Conservation (phyloP, 192 early-diverging fungal species). For the Thamnidium elegans region DNA sequence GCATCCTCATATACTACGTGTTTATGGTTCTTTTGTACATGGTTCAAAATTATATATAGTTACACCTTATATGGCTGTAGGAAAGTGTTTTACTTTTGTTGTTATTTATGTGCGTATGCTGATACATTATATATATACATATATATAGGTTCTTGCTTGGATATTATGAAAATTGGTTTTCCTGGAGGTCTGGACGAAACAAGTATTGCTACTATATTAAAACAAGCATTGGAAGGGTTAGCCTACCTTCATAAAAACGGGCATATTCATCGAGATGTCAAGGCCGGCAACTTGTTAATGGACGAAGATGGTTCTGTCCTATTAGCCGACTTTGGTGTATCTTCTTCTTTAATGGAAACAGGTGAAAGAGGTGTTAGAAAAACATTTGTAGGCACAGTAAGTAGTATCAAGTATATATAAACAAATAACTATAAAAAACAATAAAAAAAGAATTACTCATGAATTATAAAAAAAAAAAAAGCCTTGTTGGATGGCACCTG, state of each 20-base stretch:
- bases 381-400: conserved; percentile 72
- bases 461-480: conserved; percentile 2
- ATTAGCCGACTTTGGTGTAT: conserved; percentile 71
- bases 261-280: conserved; percentile 72
- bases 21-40: conserved; percentile 81
- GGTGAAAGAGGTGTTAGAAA: conserved; percentile 54
- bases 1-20: conserved; percentile 77
- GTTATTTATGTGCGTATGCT: neutral
- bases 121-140: neutral
- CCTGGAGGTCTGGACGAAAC: conserved; percentile 80
- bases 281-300: conserved; percentile 68
- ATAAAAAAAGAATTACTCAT: neutral
- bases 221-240: conserved; percentile 68
- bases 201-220: conserved; percentile 77
- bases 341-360: conserved; percentile 60
- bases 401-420: neutral
- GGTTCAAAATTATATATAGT: conserved; percentile 79
- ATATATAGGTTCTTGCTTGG: conserved; percentile 70
- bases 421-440: neutral
- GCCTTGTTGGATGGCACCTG: conserved; percentile 69
- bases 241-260: conserved; percentile 64
- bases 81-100: conserved; percentile 30
- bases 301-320: conserved; percentile 63
- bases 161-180: conserved; percentile 84
- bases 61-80: conserved; percentile 72